Conservation (phyloP, 2,329 filamentous ascomycete species). For the Penicillium sp. region DNA sequence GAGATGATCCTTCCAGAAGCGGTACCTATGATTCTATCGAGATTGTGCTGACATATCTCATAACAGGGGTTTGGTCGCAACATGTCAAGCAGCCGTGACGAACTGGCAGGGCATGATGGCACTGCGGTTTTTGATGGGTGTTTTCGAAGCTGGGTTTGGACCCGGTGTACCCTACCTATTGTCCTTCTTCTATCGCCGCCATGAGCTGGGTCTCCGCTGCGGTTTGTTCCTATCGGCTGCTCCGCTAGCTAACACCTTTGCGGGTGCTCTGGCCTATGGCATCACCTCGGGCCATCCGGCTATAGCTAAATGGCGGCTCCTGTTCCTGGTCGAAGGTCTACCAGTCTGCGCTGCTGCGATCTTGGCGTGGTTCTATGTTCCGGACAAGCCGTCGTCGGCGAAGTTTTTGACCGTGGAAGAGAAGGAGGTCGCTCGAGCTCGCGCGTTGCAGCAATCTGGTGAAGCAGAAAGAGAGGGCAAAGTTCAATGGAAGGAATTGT, state of each 20-base stretch:
- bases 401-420: conserved; percentile 61
- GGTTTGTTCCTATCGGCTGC: conserved; percentile 59
- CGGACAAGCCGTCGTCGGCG: conserved; percentile 56
- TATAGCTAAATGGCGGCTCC: conserved; percentile 64
- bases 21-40: background rate
- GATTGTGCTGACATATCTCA: conserved; percentile 13
- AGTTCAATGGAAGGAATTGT: conserved; percentile 52
- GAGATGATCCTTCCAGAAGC: conserved; percentile 13
- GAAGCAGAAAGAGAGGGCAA: conserved; percentile 44
- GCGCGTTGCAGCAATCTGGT: conserved; percentile 58
- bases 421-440: conserved; percentile 57
- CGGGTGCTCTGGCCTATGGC: conserved; percentile 66
- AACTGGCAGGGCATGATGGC: conserved; percentile 53
- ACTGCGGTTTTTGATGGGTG: conserved; percentile 52
- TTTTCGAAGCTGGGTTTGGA: conserved; percentile 50
- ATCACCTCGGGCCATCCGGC: conserved; percentile 62
- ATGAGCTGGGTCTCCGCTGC: conserved; percentile 58
- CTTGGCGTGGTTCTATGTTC: conserved; percentile 58
- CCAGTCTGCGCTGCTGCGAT: conserved; percentile 60
- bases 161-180: conserved; percentile 53
- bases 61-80: conserved; percentile 50
- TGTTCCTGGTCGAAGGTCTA: conserved; percentile 67
- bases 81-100: conserved; percentile 48
- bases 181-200: conserved; percentile 61
- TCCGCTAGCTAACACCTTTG: conserved; percentile 77